Conservation (phyloP, 495 filamentous ascomycete genomes). For the Poronia punctata region DNA sequence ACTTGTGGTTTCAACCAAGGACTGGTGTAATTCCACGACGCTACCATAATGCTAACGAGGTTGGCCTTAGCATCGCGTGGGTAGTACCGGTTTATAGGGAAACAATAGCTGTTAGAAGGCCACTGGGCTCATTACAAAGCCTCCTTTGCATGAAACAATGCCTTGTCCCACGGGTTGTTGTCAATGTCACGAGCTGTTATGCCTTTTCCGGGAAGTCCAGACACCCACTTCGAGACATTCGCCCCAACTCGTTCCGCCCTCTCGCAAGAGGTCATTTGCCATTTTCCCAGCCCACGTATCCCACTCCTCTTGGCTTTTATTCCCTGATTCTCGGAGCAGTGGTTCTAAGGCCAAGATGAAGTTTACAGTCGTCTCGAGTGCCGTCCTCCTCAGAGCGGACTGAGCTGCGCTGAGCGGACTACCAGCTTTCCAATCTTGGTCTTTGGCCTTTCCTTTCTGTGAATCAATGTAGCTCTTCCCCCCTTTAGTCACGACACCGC, state of each 20-base stretch:
- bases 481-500: constrained; percentile 47
- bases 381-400: constrained; percentile 66
- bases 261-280: constrained; percentile 74
- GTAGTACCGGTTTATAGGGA: too few relatives aligned
- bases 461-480: constrained; percentile 44
- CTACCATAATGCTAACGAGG: too few relatives aligned
- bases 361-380: constrained; percentile 73
- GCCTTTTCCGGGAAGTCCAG: constrained; percentile 81
- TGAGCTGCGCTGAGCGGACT: constrained; percentile 61
- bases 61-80: too few relatives aligned
- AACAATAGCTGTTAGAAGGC: too few relatives aligned
- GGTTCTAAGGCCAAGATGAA: constrained; percentile 86
- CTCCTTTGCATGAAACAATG: neutral
- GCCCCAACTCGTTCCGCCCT: constrained; percentile 69
- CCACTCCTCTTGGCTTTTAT: constrained; percentile 87
- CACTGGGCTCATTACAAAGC: constrained; percentile 2
- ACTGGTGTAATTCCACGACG: too few relatives aligned
- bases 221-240: constrained; percentile 90
- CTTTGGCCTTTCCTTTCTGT: constrained; percentile 24
- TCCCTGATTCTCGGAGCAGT: constrained; percentile 70
- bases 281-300: constrained; percentile 82
- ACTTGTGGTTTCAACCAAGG: too few relatives aligned
- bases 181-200: constrained; percentile 12
- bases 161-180: neutral
- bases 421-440: constrained; percentile 15